Evolutionary conservation across 768 basidiomycete genomes (phyloP).

Genomic region (Baorangia bicolor): DNA sequence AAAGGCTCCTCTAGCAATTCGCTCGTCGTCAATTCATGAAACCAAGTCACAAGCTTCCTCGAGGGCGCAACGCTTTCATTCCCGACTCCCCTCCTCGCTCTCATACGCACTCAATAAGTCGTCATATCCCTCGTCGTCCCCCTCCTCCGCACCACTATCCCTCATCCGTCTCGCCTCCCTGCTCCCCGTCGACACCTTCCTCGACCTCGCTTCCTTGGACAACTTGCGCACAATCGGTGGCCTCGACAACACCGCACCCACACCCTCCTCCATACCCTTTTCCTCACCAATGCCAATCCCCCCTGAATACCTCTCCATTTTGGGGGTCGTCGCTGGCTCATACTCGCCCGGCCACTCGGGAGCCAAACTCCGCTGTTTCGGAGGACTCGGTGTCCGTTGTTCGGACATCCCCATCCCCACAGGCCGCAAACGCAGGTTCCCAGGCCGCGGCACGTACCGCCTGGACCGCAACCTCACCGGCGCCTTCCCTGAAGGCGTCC

Average conservation of each 20-base stretch:
- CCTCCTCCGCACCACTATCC: slow-evolving; percentile 71
- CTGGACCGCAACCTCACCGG: slow-evolving; percentile 51
- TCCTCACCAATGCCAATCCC: slow-evolving; percentile 9
- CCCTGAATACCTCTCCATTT: slow-evolving; percentile 46
- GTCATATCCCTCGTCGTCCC: slow-evolving; percentile 75
- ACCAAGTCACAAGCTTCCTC: background rate
- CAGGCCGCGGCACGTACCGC: slow-evolving; percentile 46
- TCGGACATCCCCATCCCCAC: slow-evolving; percentile 16
- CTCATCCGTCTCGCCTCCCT: slow-evolving; percentile 40
- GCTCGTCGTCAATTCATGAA: background rate
- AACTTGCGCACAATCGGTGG: slow-evolving; percentile 29
- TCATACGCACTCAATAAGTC: slow-evolving; percentile 80
- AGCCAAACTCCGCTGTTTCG: slow-evolving; percentile 46
- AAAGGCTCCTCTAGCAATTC: background rate
- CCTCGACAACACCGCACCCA: slow-evolving; percentile 20
- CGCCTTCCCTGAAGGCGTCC: slow-evolving; percentile 35
- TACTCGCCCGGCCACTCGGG: slow-evolving; percentile 56
- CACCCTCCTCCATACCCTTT: background rate
- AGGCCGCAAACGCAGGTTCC: slow-evolving; percentile 46
- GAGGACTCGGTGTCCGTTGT: slow-evolving; percentile 43
- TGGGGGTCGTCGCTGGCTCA: slow-evolving; percentile 57
- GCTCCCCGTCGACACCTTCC: slow-evolving; percentile 49
- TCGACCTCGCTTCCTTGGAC: slow-evolving; percentile 33
- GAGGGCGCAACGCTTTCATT: slow-evolving; percentile 16
- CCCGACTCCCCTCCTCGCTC: slow-evolving; percentile 58